Base-by-base conservation (phyloP, 2,329 filamentous ascomycete species). In the Blastomyces silverae region DNA sequence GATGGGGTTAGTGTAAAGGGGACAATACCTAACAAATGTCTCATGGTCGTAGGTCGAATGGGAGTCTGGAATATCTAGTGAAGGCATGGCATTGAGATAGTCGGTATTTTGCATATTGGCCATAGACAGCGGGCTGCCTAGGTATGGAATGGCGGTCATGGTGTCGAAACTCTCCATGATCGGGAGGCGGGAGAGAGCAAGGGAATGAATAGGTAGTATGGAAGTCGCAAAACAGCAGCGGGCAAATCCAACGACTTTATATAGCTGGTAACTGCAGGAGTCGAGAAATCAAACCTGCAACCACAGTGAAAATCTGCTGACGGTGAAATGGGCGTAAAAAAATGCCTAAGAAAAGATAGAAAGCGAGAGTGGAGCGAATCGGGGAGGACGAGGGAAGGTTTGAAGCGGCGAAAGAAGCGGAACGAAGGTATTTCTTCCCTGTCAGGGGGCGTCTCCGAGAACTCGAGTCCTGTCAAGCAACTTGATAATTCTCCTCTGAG, bases 131-230 rank as follows among this genome's bases (percentile, higher is more conserved):
- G 84, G 82, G 69, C 81, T 82, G 64, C 82, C 80, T 75, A 86
- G 76, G 71, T 86, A 87, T n/a, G 83, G 83, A 84, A 87, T 85
- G 73, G 82, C 80, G 73, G 82, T 80, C 76, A 83, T 82, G 69
- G 82, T 83, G 73, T 86, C 84, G 76, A 83, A 86, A 74, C 82
- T 80, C 72, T 85, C 84, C 79, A 81, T 81, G 67, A 70, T 73
- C 70, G 34, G 42, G 25, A 48, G 63, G 56, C 55, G 53, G 61
- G 46, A 42, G 42, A 56, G 63, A 62, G 31, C 28, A 31, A 17
- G 31, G 39, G 42, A 61, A 37, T 34, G 42, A 61, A 37, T 56
- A 31, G 22, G 55, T 22, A 50, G 37, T 20, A 10, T 10, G 55
- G 39, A 34, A 22, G 28, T 15, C 52, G 46, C 50, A 56, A 58